phyloP scores from a whole-genome alignment of 1,284 basidiomycete genomes.

The Cystobasidium sp. region DNA sequence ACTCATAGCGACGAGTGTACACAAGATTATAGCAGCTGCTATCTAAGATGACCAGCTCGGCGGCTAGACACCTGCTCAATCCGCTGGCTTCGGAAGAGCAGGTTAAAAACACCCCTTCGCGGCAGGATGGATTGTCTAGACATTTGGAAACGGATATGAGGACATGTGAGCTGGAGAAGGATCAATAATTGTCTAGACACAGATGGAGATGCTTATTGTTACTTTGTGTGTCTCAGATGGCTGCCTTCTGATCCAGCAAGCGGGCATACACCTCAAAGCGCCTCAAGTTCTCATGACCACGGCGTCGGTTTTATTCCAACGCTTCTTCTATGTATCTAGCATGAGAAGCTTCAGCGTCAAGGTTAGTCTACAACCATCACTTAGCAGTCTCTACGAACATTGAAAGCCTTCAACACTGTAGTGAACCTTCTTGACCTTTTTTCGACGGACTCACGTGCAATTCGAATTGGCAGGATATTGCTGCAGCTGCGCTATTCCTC shows the following conservation, averaged over 20 bases:
- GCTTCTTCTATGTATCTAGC: slow-evolving; percentile 95
- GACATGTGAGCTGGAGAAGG: slow-evolving; percentile 65
- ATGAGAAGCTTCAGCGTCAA: slow-evolving; percentile 90
- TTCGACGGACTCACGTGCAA: neutral
- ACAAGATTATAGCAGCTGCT: neutral
- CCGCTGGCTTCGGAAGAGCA: slow-evolving; percentile 82
- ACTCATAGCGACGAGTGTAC: neutral
- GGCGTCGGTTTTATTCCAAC: slow-evolving; percentile 92
- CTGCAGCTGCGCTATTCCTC: slow-evolving; percentile 89
- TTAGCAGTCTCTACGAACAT: slow-evolving; percentile 28
- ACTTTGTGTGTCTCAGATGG: slow-evolving; percentile 49
- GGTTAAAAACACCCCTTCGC: slow-evolving; percentile 76
- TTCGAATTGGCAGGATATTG: slow-evolving; percentile 70
- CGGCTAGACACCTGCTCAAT: slow-evolving; percentile 65
- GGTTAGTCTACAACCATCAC: slow-evolving; percentile 61
- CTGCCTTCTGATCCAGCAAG: slow-evolving; percentile 85
- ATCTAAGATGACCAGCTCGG: slow-evolving; percentile 26
- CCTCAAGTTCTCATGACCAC: slow-evolving; percentile 96
- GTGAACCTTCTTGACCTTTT: neutral
- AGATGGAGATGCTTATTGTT: too few species aligned
- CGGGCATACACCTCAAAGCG: slow-evolving; percentile 86
- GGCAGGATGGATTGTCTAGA: slow-evolving; percentile 75
- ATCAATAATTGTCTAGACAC: slow-evolving; percentile 59
- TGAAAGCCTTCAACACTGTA: slow-evolving; percentile 13
- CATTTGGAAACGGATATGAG: slow-evolving; percentile 84